phyloP scores from a whole-genome alignment of 768 basidiomycete genomes.

The Nidularia sp. region DNA sequence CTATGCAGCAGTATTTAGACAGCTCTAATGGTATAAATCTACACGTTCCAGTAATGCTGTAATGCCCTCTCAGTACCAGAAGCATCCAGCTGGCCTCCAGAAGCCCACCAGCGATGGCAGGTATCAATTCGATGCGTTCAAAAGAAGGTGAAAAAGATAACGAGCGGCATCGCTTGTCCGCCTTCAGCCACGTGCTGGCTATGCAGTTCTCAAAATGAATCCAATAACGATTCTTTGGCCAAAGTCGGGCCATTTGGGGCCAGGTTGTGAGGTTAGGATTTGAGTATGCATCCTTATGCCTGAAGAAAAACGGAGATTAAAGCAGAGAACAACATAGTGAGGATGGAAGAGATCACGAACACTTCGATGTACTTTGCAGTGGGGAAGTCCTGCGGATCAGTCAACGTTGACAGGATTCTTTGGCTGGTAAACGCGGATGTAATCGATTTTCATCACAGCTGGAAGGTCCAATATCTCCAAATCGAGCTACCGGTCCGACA shows the following conservation, averaged over 20 bases:
- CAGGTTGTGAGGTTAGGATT: constrained; percentile 73
- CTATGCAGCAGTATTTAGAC: no score
- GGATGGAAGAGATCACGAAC: constrained; percentile 31
- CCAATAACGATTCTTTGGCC: constrained; percentile 57
- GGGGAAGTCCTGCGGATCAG: constrained; percentile 70
- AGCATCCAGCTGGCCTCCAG: no score
- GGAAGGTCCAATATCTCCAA: constrained; percentile 50
- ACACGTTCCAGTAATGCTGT: no score
- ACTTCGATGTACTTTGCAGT: constrained; percentile 73
- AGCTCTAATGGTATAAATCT: no score
- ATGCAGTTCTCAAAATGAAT: no score
- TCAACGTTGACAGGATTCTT: constrained; percentile 47
- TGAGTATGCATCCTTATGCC: constrained; percentile 57
- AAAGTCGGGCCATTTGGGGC: constrained; percentile 48
- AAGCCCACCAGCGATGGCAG: no score
- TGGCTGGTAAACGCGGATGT: constrained; percentile 72
- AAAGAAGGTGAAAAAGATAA: no score
- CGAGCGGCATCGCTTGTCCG: no score
- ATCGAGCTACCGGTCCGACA: constrained; percentile 57
- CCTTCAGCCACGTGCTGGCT: no score
- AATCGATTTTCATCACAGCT: constrained; percentile 70
- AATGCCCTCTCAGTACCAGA: no score
- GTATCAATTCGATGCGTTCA: no score
- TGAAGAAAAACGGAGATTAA: constrained; percentile 6
- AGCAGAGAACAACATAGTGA: not conserved